A percentile compares a stretch with the other conserved stretches of the same genome.
phyloP scores from a whole-genome alignment of 129 eudicot genomes.

The Flaveria bidentis region DNA sequence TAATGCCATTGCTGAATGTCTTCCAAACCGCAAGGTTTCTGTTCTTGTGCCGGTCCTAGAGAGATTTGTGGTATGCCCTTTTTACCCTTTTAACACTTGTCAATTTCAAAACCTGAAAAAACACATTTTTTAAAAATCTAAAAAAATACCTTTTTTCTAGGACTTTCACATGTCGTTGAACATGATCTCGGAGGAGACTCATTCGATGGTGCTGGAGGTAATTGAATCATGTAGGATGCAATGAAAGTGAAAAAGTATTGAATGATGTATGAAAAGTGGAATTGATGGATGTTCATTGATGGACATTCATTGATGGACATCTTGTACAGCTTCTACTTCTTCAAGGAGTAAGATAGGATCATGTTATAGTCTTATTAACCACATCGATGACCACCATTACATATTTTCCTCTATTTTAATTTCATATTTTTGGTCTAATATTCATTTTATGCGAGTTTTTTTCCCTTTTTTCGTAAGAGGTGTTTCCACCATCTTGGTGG shows the following conservation, averaged over 20 bases:
- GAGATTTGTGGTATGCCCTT: constrained; percentile 86
- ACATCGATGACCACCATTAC: constrained; percentile 33
- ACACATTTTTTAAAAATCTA: neutral
- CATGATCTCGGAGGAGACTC: constrained; percentile 95
- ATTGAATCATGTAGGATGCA: constrained; percentile 86
- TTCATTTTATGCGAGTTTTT: constrained; percentile 30
- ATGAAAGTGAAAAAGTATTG: constrained; percentile 37
- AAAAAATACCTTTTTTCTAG: constrained; percentile 41
- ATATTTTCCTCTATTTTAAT: constrained; percentile 20
- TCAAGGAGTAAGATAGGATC: constrained; percentile 30
- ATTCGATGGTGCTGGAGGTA: constrained; percentile 76
- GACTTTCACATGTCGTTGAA: constrained; percentile 89
- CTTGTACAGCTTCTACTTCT: constrained; percentile 49
- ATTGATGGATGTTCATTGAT: too few relatives aligned
- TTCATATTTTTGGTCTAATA: constrained; percentile 33
- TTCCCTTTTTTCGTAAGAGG: neutral
- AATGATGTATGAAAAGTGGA: constrained; percentile 18
- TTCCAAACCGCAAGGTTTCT: constrained; percentile 66
- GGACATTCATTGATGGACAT: constrained; percentile 11
- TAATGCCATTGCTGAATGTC: constrained; percentile 69
- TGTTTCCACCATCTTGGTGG: constrained; percentile 35
- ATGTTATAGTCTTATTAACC: constrained; percentile 32
- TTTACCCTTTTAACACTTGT: constrained; percentile 12
- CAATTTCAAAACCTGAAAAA: neutral
- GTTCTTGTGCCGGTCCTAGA: constrained; percentile 90